These are phyloP conservation scores for Daldinia vernicosa DNA, from an alignment of 495 filamentous ascomycete species.

Conservation along the genomic window DNA sequence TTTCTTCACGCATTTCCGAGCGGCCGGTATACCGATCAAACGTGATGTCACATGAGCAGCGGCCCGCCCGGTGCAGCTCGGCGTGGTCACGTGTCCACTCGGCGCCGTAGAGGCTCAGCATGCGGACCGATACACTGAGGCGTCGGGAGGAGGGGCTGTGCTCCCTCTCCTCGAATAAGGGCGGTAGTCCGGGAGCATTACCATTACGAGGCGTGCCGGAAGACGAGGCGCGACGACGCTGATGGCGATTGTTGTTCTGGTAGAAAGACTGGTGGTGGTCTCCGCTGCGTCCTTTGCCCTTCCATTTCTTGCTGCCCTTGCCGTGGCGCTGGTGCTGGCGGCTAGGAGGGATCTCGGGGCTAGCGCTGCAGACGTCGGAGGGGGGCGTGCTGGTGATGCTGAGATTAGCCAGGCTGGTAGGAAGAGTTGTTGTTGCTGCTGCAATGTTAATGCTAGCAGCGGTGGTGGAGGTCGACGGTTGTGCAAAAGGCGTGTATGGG, in stretches of 20 bases:
- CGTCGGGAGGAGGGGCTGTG: conserved; percentile 19
- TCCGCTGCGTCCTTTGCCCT: background rate
- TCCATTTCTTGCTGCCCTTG: background rate
- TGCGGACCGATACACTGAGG: conserved; percentile 43
- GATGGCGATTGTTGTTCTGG: background rate
- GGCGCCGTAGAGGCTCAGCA: conserved; percentile 48
- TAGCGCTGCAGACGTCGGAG: background rate
- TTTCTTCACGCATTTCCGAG: background rate
- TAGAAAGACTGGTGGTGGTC: background rate
- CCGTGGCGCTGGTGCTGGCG: background rate
- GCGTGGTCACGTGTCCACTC: conserved; percentile 56
- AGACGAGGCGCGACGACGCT: background rate
- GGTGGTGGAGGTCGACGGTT: background rate
- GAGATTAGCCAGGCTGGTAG: background rate
- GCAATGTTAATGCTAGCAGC: background rate
- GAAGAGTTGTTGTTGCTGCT: no score
- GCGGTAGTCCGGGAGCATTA: conserved; percentile 21
- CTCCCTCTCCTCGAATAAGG: conserved; percentile 40
- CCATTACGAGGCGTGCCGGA: background rate
- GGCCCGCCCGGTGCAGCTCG: conserved; percentile 44
- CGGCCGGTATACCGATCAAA: conserved; percentile 42
- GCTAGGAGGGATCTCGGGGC: background rate
- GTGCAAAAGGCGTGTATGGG: background rate
- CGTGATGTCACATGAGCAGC: conserved; percentile 46
- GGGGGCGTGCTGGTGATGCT: background rate